Percentiles rank a stretch among this genome's conserved stretches.
Conservation (phyloP, 106 monocot genomes). For the Acorus calamus region DNA sequence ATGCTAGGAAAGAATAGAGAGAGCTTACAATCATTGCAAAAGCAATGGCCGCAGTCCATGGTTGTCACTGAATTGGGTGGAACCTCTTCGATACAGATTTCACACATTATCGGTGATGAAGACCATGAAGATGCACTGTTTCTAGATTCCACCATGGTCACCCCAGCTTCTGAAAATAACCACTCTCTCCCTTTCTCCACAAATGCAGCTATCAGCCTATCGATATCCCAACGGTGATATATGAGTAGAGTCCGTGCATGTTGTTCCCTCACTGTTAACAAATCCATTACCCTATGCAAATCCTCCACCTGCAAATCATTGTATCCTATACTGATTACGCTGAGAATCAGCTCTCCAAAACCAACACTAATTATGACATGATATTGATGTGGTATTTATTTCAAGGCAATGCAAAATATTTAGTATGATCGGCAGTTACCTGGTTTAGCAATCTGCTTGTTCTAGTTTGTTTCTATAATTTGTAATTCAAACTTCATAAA, state of each 20-base stretch:
- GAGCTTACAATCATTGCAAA: slow-evolving; percentile 70
- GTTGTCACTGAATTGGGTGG: slow-evolving; percentile 11
- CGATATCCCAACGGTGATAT: slow-evolving; percentile 81
- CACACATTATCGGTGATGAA: slow-evolving; percentile 25
- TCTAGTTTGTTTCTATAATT: too few species aligned
- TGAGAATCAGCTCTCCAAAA: neutral
- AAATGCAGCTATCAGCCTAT: slow-evolving; percentile 64
- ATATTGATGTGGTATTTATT: too few species aligned
- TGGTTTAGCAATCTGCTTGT: too few species aligned
- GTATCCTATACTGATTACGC: too few species aligned
- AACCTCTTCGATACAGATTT: slow-evolving; percentile 71
- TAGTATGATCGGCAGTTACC: neutral
- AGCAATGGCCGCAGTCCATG: slow-evolving; percentile 79
- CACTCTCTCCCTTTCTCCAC: slow-evolving; percentile 61
- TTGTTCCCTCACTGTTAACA: slow-evolving; percentile 67
- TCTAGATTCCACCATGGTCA: slow-evolving; percentile 26
- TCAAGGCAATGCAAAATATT: neutral
- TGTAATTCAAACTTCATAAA: too few species aligned
- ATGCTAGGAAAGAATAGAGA: neutral
- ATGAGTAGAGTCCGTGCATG: slow-evolving; percentile 86
- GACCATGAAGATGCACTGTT: slow-evolving; percentile 1
- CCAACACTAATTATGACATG: neutral
- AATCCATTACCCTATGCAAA: slow-evolving; percentile 69
- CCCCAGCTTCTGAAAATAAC: slow-evolving; percentile 71
- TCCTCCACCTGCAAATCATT: slow-evolving; percentile 55